These are phyloP conservation scores for Nannochloropsis limnetica DNA, from an alignment of 352 stramenopile species.

Conservation along the genomic window DNA sequence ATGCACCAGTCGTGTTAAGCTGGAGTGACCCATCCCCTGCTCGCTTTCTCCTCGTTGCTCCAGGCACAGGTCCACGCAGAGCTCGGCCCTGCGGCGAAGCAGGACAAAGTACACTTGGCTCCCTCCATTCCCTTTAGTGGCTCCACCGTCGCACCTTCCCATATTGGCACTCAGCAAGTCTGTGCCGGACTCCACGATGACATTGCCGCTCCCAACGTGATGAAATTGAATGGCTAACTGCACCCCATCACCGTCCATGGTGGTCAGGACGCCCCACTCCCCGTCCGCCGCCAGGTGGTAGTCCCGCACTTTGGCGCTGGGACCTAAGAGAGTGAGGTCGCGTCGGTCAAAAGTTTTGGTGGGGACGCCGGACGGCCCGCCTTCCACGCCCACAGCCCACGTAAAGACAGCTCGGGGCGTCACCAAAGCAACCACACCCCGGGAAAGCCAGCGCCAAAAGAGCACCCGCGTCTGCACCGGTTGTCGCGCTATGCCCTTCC, in stretches of 20 bases:
- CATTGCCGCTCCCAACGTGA: not conserved
- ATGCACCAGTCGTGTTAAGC: not conserved
- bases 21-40: not conserved
- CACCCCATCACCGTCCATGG: not conserved
- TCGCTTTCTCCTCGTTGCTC: not conserved
- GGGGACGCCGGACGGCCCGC: not conserved
- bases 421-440: conserved; percentile 3
- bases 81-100: not conserved
- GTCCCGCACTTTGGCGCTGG: not conserved
- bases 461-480: conserved; percentile 6
- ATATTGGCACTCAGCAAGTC: conserved; percentile 9
- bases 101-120: conserved; percentile 5
- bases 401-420: conserved; percentile 17
- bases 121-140: not conserved
- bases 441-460: conserved; percentile 20
- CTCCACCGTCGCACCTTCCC: not conserved
- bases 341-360: conserved; percentile 9
- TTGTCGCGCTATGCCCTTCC: not conserved
- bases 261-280: conserved; percentile 1
- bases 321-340: not conserved
- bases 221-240: not conserved
- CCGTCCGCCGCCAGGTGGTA: not conserved
- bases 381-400: not conserved
- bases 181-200: not conserved
- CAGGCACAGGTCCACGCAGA: not conserved